Conservation (phyloP, 164 flowering plant species). For the Vitis amurensis region DNA sequence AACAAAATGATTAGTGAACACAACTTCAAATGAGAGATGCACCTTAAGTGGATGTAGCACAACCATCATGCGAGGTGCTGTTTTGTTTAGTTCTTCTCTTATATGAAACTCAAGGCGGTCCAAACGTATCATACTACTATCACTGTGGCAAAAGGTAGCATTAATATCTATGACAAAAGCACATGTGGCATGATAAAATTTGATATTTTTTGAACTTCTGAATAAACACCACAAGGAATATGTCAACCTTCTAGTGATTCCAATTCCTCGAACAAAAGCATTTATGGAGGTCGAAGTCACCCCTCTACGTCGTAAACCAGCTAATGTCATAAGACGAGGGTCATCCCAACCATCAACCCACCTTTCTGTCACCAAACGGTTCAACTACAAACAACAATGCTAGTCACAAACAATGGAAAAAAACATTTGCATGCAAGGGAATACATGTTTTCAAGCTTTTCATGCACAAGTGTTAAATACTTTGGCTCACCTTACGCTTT, state of each 20-base stretch:
- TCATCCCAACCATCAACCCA: conserved; percentile 99
- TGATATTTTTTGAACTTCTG: neutral
- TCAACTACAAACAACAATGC: conserved; percentile 51
- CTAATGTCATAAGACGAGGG: conserved; percentile 95
- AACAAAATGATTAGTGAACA: neutral
- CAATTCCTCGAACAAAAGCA: conserved; percentile 88
- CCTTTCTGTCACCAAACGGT: conserved; percentile 81
- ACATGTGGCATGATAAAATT: neutral
- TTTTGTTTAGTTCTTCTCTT: conserved; percentile 89
- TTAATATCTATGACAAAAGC: neutral
- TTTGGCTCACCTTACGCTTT: conserved; percentile 78
- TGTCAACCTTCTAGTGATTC: conserved; percentile 89
- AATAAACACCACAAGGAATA: neutral
- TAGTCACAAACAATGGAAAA: neutral
- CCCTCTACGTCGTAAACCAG: conserved; percentile 93
- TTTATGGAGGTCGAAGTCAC: conserved; percentile 84
- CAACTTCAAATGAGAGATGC: conserved; percentile 6
- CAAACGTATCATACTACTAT: conserved; percentile 67
- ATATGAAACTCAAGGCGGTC: conserved; percentile 88
- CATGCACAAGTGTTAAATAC: neutral
- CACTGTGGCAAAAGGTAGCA: conserved; percentile 52
- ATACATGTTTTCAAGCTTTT: neutral
- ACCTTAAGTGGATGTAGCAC: conserved; percentile 94
- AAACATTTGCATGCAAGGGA: neutral
- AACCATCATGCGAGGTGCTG: conserved; percentile 85